Percentiles rank a stretch among this genome's conserved stretches.
phyloP scores from a whole-genome alignment of 208 protist genomes.

The Leishmania gerbilli region DNA sequence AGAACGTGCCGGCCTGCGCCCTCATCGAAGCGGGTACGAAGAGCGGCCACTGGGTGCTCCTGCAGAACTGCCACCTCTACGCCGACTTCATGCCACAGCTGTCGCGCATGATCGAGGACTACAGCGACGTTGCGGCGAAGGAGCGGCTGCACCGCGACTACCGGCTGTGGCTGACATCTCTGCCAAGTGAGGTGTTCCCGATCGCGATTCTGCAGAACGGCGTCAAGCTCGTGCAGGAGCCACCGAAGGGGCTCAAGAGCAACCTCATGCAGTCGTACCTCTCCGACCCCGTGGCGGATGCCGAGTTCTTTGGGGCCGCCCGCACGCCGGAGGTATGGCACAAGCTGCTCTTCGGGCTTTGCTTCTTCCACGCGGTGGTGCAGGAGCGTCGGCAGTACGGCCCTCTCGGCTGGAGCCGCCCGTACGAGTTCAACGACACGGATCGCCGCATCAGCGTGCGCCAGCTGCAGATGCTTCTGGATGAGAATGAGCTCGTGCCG shows the following conservation, averaged over 20 bases:
- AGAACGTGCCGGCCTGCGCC: constrained; percentile 90
- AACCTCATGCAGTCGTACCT: constrained; percentile 96
- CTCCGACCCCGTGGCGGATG: constrained; percentile 86
- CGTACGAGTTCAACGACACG: constrained; percentile 98
- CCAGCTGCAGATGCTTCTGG: constrained; percentile 96
- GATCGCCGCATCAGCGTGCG: constrained; percentile 95
- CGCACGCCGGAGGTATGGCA: constrained; percentile 86
- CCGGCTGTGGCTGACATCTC: constrained; percentile 98
- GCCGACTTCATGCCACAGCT: constrained; percentile 95
- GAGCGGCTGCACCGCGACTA: constrained; percentile 94
- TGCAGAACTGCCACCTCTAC: constrained; percentile 97
- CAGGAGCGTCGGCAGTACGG: constrained; percentile 97
- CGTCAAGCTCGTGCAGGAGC: constrained; percentile 99
- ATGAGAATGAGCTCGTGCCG: constrained; percentile 90
- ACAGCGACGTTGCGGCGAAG: constrained; percentile 88
- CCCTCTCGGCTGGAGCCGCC: constrained; percentile 96
- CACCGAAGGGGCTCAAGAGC: constrained; percentile 96
- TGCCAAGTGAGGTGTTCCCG: constrained; percentile 97
- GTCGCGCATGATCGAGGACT: constrained; percentile 93
- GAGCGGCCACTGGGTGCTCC: constrained; percentile 93
- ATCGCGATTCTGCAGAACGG: constrained; percentile 98
- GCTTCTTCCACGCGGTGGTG: constrained; percentile 97
- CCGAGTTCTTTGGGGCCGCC: constrained; percentile 82
- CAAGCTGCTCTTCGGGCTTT: constrained; percentile 95
- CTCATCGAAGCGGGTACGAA: constrained; percentile 91